Evolutionary conservation across 2,329 filamentous ascomycete species (phyloP).

Genomic region (Drechslerella coelobrocha): DNA sequence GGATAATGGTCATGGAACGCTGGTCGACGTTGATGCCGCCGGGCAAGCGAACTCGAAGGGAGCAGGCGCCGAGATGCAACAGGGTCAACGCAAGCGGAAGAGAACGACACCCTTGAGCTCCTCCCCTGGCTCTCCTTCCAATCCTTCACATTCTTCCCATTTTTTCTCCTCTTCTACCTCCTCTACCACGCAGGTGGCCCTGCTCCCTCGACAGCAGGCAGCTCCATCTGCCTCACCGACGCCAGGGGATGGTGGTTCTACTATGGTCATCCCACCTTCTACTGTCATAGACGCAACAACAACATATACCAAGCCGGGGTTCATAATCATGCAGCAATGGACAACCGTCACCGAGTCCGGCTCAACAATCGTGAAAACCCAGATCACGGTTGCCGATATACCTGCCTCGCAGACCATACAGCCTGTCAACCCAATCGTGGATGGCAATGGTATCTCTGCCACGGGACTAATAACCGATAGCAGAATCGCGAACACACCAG

Average conservation of each 20-base stretch:
- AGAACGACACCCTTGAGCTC: background rate
- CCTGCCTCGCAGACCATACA: slow-evolving; percentile 18
- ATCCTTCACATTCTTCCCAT: background rate
- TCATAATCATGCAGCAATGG: slow-evolving; percentile 34
- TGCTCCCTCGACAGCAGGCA: slow-evolving; percentile 31
- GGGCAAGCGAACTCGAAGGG: slow-evolving; percentile 37
- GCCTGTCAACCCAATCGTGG: slow-evolving; percentile 6
- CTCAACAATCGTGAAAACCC: slow-evolving; percentile 25
- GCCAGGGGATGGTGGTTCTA: slow-evolving; percentile 5
- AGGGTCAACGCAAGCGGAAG: slow-evolving; percentile 37
- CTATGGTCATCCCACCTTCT: slow-evolving; percentile 23
- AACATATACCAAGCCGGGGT: slow-evolving; percentile 47
- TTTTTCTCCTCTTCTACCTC: background rate
- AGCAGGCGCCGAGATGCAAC: slow-evolving; percentile 29
- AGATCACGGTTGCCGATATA: slow-evolving; percentile 33
- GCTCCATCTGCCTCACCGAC: slow-evolving; percentile 5
- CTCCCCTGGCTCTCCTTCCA: background rate
- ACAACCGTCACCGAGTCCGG: slow-evolving; percentile 32
- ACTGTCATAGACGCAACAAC: slow-evolving; percentile 29
- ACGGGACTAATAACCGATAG: slow-evolving; percentile 37
- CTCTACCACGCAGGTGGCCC: slow-evolving; percentile 1
- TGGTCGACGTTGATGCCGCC: background rate
- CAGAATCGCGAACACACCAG: slow-evolving; percentile 2
- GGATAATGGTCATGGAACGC: background rate
- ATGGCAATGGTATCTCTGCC: slow-evolving; percentile 1